Base-by-base conservation (phyloP, 805 yeast species). In the Saturnispora kantuleensis region DNA sequence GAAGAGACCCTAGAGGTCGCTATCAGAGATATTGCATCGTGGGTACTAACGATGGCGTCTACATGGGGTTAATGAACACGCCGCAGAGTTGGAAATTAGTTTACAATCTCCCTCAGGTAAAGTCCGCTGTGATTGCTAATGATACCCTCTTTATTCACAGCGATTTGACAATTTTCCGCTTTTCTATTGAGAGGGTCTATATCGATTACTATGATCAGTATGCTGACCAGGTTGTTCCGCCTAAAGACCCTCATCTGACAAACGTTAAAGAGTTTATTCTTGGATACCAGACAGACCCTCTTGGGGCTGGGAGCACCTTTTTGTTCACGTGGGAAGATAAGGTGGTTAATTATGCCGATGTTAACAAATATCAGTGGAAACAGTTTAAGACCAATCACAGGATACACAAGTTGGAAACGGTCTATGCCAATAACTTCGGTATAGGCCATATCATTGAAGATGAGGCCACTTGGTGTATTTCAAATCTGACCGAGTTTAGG, bases 281-380 rank as follows among this genome's bases (percentile, higher is more conserved):
- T 48, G 96, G 93, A 0, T 73, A 69, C 29, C 86, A 88, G 56
- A 71, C 78, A 78, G 76, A 59, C 69, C 76, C 50, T 75, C 68
- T 35, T 69, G 76, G 71, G 16, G 29, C 13, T 18, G 47, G 46
- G 3, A 38, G 46, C 8, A 49, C 51, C 62, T 68, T 54, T 62
- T 59, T 41, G 52, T 60, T 81, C 76, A 69, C 81, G 75, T 47
- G 71, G 74, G 56, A 68, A 66, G 47, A 80, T 78, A 21, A 70
- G 36, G 47, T 74, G 68, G 41, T 67, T 55, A 18, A 67, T 65
- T 58, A 67, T 46, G 39, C 57, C 0, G 42, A 48, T 10, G 29
- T 69, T 39, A 44, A 65, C 2, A 65, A 60, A 11, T 47, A 52
- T 3, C 47, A 50, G 29, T 57, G 58, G 45, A 52, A 55, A 36